Conservation (phyloP, 257 asterid genomes). For the Ilex aquifolium region DNA sequence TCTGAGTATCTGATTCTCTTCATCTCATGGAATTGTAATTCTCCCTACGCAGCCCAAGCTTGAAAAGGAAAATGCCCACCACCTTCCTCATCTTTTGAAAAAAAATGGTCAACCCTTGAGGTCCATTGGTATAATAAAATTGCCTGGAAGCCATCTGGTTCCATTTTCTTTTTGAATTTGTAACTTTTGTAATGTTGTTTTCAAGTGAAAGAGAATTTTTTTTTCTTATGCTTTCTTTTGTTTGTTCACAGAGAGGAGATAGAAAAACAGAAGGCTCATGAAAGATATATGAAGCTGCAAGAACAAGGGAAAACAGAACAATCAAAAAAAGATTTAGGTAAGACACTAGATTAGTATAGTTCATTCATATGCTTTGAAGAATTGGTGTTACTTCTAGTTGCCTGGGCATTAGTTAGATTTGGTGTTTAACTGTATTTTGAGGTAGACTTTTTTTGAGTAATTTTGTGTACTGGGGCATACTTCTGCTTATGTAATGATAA, state of each 20-base stretch:
- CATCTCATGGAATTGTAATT: no score
- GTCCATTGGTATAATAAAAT: no score
- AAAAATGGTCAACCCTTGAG: no score
- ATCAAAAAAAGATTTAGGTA: constrained; percentile 92
- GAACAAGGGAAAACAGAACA: constrained; percentile 98
- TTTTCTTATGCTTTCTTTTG: background rate
- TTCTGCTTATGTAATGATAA: no score
- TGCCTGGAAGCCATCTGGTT: background rate
- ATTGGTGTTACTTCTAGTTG: background rate
- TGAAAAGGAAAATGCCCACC: no score
- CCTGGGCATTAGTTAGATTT: no score
- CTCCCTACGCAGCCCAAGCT: no score
- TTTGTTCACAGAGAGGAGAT: constrained; percentile 74
- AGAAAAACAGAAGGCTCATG: constrained; percentile 87
- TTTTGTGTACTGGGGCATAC: no score
- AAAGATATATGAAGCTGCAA: constrained; percentile 94
- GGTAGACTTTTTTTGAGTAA: no score
- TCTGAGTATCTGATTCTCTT: no score
- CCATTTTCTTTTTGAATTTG: background rate
- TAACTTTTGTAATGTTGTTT: background rate
- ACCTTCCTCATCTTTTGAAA: no score
- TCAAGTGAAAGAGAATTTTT: background rate
- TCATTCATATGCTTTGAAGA: background rate
- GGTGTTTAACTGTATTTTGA: no score
- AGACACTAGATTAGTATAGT: constrained; percentile 1